These are phyloP conservation scores for Protomyces arabidopsidicola DNA, from an alignment of 1,139 yeast genomes.

Conservation along the genomic window DNA sequence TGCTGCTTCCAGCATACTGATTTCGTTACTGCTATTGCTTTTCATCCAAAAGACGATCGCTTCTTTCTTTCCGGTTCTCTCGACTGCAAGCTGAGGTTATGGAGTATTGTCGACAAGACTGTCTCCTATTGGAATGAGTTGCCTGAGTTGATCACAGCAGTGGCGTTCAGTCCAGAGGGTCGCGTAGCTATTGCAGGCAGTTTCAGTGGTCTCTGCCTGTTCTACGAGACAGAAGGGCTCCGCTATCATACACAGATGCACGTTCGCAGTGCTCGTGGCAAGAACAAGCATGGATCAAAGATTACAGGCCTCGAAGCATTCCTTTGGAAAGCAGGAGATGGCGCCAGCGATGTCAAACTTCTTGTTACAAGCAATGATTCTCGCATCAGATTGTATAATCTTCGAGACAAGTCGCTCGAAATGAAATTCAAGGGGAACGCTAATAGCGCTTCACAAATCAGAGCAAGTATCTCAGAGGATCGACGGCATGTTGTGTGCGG, in stretches of 20 bases:
- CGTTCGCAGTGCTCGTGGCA: slow-evolving; percentile 38
- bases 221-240: slow-evolving; percentile 63
- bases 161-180: slow-evolving; percentile 68
- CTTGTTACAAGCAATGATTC: slow-evolving; percentile 70
- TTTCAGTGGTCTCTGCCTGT: slow-evolving; percentile 64
- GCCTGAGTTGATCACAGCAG: slow-evolving; percentile 58
- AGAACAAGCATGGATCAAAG: slow-evolving; percentile 44
- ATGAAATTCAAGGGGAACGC: slow-evolving; percentile 69
- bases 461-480: slow-evolving; percentile 61
- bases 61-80: slow-evolving; percentile 80
- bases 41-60: slow-evolving; percentile 83
- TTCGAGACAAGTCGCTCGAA: slow-evolving; percentile 54
- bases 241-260: slow-evolving; percentile 55
- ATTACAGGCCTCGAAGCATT: slow-evolving; percentile 49
- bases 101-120: slow-evolving; percentile 78
- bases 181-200: slow-evolving; percentile 68
- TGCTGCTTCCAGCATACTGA: slow-evolving; percentile 69
- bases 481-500: slow-evolving; percentile 45
- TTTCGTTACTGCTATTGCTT: slow-evolving; percentile 74
- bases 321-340: slow-evolving; percentile 32
- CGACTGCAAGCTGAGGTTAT: slow-evolving; percentile 69
- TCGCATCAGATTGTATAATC: slow-evolving; percentile 60
- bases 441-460: slow-evolving; percentile 66
- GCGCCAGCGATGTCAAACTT: slow-evolving; percentile 30
- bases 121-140: slow-evolving; percentile 47